Base-by-base conservation (phyloP, 2,329 filamentous ascomycete species). In the Myriosclerotinia duriaeana region DNA sequence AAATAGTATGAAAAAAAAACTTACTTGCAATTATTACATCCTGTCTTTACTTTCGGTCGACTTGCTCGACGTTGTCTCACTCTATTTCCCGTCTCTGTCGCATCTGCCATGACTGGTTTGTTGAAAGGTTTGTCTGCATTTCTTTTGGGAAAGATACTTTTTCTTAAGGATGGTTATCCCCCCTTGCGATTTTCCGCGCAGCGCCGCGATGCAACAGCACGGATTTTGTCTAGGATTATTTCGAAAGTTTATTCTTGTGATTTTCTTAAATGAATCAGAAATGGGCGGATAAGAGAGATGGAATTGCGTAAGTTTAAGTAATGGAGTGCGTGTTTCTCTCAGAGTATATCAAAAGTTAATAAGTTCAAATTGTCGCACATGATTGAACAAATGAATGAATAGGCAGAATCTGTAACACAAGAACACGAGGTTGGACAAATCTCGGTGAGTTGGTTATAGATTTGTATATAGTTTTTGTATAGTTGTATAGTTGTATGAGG, bases 11-110 rank as follows among this genome's bases (percentile, higher is more conserved):
- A 42, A 26, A 52, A 14, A 40, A 15, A 14, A 36, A 64, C 86
- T 76, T 80, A 89, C 87, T 89, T 89, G 87, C 87, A 89, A 76
- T 85, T 87, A 72, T 80, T 81, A 76, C 87, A 89, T 52, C 87
- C 87, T 1, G 86, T 89, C 78, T 87, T 88, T 70, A 88, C 86
- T 74, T 89, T 88, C 1, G 74, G 74, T 20, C 69, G 68, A 67
- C 74, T 75, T n/a, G 74, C 73, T 53, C 74, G 72, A 63, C 69
- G 69, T 48, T 69, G 67, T 42, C 67, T 70, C 34, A 15, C 30
- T 52, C 1, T 46, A 7, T 46, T 62, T 36, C 34, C 30, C 14
- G 55, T 17, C 34, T 42, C 42, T 36, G 56, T 60, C 44, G 38
- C 52, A 58, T 50, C 62, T 58, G 62, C 62, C 62, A 64, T 64